A percentile compares a stretch with the other conserved stretches of the same genome.
Conservation (phyloP, 176 grass and related monocot species). For the Carex pumila region DNA sequence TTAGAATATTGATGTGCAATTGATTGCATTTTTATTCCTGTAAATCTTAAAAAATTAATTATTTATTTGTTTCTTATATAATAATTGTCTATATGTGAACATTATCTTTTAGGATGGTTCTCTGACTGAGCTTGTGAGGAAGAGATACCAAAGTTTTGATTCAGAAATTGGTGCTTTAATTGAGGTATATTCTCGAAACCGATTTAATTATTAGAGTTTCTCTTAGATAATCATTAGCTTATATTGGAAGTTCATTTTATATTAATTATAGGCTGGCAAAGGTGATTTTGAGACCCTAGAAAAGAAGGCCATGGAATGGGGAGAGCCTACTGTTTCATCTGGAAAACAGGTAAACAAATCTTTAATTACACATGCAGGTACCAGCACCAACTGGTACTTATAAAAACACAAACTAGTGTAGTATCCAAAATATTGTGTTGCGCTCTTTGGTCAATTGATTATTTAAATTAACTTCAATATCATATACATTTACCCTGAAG, state of each 20-base stretch:
- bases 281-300: slow-evolving; percentile 75
- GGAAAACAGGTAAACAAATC: slow-evolving; percentile 66
- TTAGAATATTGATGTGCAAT: neutral
- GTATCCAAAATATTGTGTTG: neutral
- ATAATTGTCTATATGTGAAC: neutral
- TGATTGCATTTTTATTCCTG: neutral
- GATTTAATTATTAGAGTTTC: slow-evolving; percentile 1
- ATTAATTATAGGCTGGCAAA: slow-evolving; percentile 52
- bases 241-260: neutral
- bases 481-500: neutral
- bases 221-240: neutral
- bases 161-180: slow-evolving; percentile 62
- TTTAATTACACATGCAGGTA: neutral
- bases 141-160: slow-evolving; percentile 96
- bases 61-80: neutral
- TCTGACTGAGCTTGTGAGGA: slow-evolving; percentile 67
- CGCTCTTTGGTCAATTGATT: neutral
- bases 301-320: slow-evolving; percentile 89
- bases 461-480: neutral
- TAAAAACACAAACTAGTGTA: neutral
- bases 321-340: slow-evolving; percentile 70
- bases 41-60: neutral
- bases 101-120: slow-evolving; percentile 62
- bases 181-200: slow-evolving; percentile 38
- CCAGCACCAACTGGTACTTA: neutral